Conservation (phyloP, 2,329 filamentous ascomycete genomes). For the Xylaria sp. region DNA sequence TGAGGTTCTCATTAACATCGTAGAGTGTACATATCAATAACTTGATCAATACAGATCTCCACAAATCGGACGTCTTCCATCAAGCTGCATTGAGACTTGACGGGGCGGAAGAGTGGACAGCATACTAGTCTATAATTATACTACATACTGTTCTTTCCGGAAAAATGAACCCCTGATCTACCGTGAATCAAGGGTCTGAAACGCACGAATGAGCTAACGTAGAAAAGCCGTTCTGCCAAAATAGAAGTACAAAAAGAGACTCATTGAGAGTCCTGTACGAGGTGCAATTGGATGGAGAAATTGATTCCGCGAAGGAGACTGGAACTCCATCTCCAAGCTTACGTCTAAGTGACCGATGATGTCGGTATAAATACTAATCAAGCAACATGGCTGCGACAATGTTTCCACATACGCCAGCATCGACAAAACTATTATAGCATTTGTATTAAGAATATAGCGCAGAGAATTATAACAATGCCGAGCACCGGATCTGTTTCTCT, state of each 20-base stretch:
- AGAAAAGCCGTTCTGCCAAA: neutral
- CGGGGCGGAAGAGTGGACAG: neutral
- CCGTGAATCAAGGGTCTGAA: neutral
- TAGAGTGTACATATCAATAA: neutral
- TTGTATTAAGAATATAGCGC: neutral
- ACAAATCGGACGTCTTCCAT: neutral
- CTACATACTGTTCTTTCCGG: neutral
- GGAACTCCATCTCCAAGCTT: neutral
- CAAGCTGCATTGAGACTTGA: neutral
- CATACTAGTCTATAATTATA: no score
- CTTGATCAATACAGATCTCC: neutral
- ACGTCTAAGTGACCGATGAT: no score
- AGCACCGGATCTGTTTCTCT: neutral
- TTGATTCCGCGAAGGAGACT: neutral
- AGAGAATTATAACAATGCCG: neutral
- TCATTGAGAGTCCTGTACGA: neutral
- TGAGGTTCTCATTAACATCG: neutral
- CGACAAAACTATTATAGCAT: neutral
- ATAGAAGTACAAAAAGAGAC: neutral
- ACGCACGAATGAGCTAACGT: constrained; percentile 4
- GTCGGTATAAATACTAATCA: neutral
- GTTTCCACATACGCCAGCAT: neutral
- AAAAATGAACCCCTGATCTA: constrained; percentile 3
- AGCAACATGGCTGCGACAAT: neutral
- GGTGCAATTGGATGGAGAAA: constrained; percentile 9